phyloP scores from a whole-genome alignment of 2,329 filamentous ascomycete species.

The Fusarium sp. region DNA sequence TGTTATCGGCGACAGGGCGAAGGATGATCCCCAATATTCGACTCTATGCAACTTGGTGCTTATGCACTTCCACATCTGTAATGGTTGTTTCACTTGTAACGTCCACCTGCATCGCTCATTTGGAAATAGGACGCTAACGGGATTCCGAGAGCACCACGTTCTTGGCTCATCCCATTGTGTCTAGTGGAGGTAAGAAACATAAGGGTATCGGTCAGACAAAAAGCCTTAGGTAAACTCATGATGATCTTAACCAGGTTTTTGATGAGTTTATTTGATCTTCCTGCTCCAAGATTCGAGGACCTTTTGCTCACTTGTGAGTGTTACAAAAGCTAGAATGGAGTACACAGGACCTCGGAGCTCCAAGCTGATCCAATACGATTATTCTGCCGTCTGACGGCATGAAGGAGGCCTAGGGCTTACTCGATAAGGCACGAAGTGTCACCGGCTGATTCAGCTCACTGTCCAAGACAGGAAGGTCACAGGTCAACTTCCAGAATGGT shows the following conservation, averaged over 20 bases:
- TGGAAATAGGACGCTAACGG: too few relatives aligned
- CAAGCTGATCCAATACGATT: rapidly evolving
- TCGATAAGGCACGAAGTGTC: background rate
- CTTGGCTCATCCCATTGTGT: background rate
- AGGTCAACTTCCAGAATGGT: background rate
- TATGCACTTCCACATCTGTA: background rate
- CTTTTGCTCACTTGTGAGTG: too few relatives aligned
- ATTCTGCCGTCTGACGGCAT: background rate
- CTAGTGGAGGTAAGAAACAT: background rate
- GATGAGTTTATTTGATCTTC: background rate
- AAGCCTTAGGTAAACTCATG: too few relatives aligned
- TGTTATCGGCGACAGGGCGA: too few relatives aligned
- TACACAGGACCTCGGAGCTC: rapidly evolving
- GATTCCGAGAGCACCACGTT: background rate
- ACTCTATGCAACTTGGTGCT: background rate
- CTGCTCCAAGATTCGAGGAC: too few relatives aligned
- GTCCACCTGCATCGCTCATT: background rate
- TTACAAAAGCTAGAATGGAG: background rate
- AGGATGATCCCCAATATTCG: background rate
- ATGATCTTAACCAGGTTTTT: rapidly evolving
- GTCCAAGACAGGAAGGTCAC: background rate
- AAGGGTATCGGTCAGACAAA: too few relatives aligned
- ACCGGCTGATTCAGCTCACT: background rate
- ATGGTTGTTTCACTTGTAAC: too few relatives aligned
- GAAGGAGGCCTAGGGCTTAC: background rate